Evolutionary conservation across 257 asterid genomes (phyloP).

Genomic region (Solanum dulcamara): DNA sequence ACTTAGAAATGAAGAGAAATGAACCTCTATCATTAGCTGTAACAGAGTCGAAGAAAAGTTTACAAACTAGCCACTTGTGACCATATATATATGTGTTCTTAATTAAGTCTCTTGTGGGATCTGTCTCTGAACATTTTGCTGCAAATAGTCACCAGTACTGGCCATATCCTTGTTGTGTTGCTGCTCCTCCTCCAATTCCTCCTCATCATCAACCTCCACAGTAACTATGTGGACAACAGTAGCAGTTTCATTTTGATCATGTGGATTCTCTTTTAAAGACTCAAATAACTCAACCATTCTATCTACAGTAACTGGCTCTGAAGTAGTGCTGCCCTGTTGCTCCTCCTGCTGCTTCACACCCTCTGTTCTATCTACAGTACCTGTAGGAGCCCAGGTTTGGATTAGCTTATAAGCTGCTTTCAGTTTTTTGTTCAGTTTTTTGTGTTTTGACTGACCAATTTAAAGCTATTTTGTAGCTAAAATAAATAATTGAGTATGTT

Average conservation of each 20-base stretch:
- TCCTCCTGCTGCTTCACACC: background rate
- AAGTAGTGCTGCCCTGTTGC: background rate
- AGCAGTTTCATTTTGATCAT: background rate
- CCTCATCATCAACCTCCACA: background rate
- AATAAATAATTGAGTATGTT: too few species aligned
- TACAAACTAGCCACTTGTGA: background rate
- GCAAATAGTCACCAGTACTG: background rate
- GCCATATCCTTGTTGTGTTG: background rate
- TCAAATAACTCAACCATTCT: background rate
- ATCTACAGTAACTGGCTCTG: background rate
- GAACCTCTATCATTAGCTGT: background rate
- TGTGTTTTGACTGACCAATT: too few species aligned
- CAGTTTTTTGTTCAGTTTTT: too few species aligned
- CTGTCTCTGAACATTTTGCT: background rate
- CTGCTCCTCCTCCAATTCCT: background rate
- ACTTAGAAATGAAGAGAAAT: background rate
- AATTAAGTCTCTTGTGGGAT: background rate
- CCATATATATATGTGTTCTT: background rate
- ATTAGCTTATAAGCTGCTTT: too few species aligned
- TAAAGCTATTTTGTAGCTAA: too few species aligned
- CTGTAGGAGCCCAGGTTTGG: too few species aligned
- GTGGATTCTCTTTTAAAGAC: background rate
- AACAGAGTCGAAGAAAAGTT: background rate
- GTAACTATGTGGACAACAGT: background rate
- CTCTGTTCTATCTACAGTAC: background rate